Conservation (phyloP, 176 grass and related monocot species). For the Hyparrhenia diplandra region DNA sequence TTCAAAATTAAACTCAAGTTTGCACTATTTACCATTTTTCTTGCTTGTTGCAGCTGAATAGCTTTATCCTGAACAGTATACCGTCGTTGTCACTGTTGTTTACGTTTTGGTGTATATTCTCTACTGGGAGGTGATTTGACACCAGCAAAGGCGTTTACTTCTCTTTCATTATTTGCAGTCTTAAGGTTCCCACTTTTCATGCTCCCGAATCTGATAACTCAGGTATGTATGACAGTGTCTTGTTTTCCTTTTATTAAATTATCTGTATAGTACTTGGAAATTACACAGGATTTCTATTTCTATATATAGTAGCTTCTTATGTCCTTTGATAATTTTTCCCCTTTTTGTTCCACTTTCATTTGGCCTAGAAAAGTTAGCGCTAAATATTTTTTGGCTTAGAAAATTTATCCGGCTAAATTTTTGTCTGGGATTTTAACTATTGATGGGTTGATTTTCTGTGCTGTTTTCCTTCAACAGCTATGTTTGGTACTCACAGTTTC, state of each 20-base stretch:
- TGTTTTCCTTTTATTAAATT: constrained; percentile 9
- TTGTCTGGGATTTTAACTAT: constrained; percentile 1
- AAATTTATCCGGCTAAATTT: not conserved
- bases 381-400: not conserved
- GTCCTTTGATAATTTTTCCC: not conserved
- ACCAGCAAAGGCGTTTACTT: constrained; percentile 97
- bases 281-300: not conserved
- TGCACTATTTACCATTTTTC: not conserved
- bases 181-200: constrained; percentile 96
- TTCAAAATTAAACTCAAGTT: not conserved
- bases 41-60: constrained; percentile 81
- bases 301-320: not conserved
- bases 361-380: not conserved
- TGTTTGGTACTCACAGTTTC: not conserved
- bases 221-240: constrained; percentile 45
- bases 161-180: constrained; percentile 90
- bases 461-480: not conserved
- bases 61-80: constrained; percentile 93
- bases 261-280: constrained; percentile 10
- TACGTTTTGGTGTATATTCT: constrained; percentile 89
- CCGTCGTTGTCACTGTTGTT: constrained; percentile 82
- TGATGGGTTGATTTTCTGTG: not conserved
- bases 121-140: constrained; percentile 90
- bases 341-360: not conserved
- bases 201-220: constrained; percentile 97